A percentile compares a stretch with the other conserved stretches of the same genome.
Conservation (phyloP, 192 early-diverging fungal species). For the Jimgerdemannia flammicorona region DNA sequence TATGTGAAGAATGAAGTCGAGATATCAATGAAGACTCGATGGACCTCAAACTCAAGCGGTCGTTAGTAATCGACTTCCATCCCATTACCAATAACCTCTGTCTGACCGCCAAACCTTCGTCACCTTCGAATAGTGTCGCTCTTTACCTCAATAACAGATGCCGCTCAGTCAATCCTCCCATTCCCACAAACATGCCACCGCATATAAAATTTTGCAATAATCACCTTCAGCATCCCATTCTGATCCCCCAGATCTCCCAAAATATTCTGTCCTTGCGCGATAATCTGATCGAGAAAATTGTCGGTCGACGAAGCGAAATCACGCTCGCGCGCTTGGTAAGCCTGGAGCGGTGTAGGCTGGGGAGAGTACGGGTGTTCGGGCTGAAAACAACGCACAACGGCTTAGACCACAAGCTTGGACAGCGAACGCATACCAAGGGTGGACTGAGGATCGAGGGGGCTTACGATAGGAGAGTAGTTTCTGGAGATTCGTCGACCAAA, state of each 20-base stretch:
- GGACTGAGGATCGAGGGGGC: neutral
- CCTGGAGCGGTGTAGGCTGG: conserved; percentile 31
- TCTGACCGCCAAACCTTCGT: no score
- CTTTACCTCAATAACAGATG: no score
- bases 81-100: no score
- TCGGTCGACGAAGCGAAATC: conserved; percentile 45
- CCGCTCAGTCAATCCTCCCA: neutral
- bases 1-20: conserved; percentile 9
- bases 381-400: neutral
- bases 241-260: conserved; percentile 55
- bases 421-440: neutral
- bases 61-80: no score
- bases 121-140: no score
- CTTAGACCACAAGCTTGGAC: neutral
- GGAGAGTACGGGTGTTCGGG: conserved; percentile 40
- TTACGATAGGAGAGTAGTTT: neutral
- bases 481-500: neutral
- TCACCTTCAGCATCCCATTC: conserved; percentile 50
- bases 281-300: conserved; percentile 47
- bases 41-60: no score
- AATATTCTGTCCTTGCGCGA: conserved; percentile 43
- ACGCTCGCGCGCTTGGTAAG: conserved; percentile 36
- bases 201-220: neutral
- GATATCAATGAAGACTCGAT: no score
- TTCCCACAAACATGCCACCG: neutral